phyloP scores from a whole-genome alignment of 169 alveolate species.

The Cryptosporidium sp. region DNA sequence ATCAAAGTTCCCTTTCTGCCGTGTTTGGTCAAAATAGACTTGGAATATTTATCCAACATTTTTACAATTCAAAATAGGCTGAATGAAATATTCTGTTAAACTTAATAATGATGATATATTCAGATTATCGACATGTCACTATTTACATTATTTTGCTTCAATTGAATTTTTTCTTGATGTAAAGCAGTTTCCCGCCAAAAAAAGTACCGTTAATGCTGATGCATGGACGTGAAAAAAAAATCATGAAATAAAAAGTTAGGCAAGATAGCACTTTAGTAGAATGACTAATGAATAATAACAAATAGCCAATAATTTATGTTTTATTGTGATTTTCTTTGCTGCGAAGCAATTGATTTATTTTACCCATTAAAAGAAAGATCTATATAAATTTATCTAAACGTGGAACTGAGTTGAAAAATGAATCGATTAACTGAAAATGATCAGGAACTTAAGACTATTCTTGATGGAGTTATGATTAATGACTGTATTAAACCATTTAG shows the following conservation, averaged over 20 bases:
- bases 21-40: slow-evolving; percentile 13
- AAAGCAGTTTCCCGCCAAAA: slow-evolving; percentile 1
- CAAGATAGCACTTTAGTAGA: background rate
- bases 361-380: background rate
- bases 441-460: background rate
- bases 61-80: background rate
- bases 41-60: background rate
- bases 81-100: too few species aligned
- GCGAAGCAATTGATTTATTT: background rate
- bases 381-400: background rate
- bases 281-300: background rate
- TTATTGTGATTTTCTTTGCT: background rate
- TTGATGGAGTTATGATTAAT: slow-evolving; percentile 23
- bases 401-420: slow-evolving; percentile 13
- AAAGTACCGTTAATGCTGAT: slow-evolving; percentile 13
- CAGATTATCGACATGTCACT: background rate
- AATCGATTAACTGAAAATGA: slow-evolving; percentile 21
- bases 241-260: background rate
- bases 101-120: background rate
- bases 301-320: background rate
- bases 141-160: background rate
- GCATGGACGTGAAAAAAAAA: slow-evolving; percentile 36
- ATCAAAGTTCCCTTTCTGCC: slow-evolving; percentile 46
- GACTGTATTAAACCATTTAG: slow-evolving; percentile 41
- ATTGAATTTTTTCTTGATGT: background rate